Evolutionary conservation across 179 eudicot species (phyloP).

Genomic region (Vitellaria paradoxa): DNA sequence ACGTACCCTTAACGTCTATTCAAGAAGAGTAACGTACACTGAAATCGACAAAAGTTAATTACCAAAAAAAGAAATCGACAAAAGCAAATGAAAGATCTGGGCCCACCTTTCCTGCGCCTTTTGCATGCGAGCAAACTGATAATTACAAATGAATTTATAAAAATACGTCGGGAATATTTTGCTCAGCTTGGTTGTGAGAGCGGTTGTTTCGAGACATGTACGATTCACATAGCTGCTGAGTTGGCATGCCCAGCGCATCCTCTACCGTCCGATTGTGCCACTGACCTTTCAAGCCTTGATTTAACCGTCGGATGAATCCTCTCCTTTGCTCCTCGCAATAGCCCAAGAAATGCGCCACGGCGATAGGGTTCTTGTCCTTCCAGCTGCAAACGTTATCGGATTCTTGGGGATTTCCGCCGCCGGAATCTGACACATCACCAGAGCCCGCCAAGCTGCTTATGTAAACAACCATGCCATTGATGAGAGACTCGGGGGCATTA

Average conservation of each 20-base stretch:
- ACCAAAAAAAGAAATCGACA: too few relatives aligned
- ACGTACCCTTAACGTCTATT: too few relatives aligned
- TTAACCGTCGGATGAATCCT: constrained; percentile 53
- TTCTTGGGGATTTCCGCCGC: not conserved
- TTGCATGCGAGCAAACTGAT: too few relatives aligned
- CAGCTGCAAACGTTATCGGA: constrained; percentile 26
- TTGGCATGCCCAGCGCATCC: constrained; percentile 22
- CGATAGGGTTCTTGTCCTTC: constrained; percentile 35
- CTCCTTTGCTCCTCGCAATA: constrained; percentile 31
- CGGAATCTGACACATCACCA: not conserved
- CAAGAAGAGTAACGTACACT: too few relatives aligned
- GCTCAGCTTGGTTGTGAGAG: not conserved
- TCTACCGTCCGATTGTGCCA: constrained; percentile 47
- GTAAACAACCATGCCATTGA: constrained; percentile 56
- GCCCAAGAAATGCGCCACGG: constrained; percentile 44
- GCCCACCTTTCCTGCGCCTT: too few relatives aligned
- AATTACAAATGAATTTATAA: not conserved
- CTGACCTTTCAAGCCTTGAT: constrained; percentile 36
- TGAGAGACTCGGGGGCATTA: constrained; percentile 32
- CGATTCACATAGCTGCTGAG: constrained; percentile 18
- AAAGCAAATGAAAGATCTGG: too few relatives aligned
- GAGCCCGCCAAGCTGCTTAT: constrained; percentile 23
- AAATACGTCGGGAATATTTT: too few relatives aligned
- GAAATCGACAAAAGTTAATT: too few relatives aligned
- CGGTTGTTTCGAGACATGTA: not conserved